Conservation (phyloP, 1,284 basidiomycete species). For the Prillingera fragicola region DNA sequence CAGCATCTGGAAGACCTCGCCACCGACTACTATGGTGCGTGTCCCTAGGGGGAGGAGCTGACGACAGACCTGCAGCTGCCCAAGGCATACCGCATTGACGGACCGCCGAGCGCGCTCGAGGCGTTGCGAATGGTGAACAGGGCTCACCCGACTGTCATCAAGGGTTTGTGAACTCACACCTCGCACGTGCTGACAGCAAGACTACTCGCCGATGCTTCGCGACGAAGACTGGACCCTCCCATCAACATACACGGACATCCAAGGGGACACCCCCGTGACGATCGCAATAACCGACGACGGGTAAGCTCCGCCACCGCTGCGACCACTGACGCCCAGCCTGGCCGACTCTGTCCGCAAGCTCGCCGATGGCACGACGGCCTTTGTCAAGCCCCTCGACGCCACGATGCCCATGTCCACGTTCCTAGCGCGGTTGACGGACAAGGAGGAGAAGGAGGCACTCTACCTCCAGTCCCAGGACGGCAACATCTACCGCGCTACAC, state of each 20-base stretch:
- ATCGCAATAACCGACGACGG: constrained; percentile 80
- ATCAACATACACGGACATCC: constrained; percentile 42
- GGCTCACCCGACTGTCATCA: constrained; percentile 71
- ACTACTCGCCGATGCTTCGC: constrained; percentile 17
- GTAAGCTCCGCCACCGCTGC: too few relatives aligned
- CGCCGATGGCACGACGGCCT: constrained; percentile 58
- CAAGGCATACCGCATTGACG: constrained; percentile 52
- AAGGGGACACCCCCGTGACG: constrained; percentile 58
- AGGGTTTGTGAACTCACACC: constrained; percentile 50
- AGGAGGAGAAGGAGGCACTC: constrained; percentile 50
- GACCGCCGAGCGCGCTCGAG: constrained; percentile 63
- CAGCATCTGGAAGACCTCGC: constrained; percentile 9
- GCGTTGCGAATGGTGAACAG: constrained; percentile 67
- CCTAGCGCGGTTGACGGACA: constrained; percentile 45
- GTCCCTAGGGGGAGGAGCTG: background rate
- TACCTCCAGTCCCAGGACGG: constrained; percentile 91
- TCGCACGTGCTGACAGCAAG: constrained; percentile 31
- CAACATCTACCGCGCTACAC: constrained; percentile 58
- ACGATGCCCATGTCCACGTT: constrained; percentile 62
- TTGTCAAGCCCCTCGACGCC: constrained; percentile 68
- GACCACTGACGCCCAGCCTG: constrained; percentile 51
- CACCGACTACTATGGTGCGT: constrained; percentile 17
- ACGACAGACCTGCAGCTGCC: constrained; percentile 28
- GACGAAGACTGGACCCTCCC: constrained; percentile 24
- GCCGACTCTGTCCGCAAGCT: constrained; percentile 66